These are phyloP conservation scores for Metarhizium anisopliae DNA, from an alignment of 2,329 filamentous ascomycete genomes.

Conservation along the genomic window DNA sequence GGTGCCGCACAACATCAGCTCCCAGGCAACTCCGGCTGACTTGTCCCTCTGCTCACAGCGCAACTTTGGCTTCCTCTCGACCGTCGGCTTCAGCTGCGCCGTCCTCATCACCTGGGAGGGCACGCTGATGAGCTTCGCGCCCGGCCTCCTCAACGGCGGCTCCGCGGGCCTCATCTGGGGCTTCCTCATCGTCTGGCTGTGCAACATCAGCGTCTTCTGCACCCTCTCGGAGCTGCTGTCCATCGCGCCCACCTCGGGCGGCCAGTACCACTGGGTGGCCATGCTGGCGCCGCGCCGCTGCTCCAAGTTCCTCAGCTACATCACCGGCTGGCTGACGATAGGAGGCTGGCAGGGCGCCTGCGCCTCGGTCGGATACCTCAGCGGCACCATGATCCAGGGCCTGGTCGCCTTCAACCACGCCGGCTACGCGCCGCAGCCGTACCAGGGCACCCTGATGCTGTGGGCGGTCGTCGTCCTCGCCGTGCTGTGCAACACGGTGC, in stretches of 20 bases:
- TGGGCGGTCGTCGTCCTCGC: conserved; percentile 37
- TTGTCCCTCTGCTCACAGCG: conserved; percentile 18
- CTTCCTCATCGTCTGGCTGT: conserved; percentile 37
- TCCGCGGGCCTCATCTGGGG: conserved; percentile 44
- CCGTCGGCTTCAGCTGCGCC: conserved; percentile 43
- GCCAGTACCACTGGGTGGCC: conserved; percentile 53
- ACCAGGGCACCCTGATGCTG: conserved; percentile 40
- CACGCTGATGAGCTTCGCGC: conserved; percentile 16
- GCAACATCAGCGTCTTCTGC: conserved; percentile 33
- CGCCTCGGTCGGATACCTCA: conserved; percentile 30
- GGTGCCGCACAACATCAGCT: too few relatives aligned
- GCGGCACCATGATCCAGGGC: conserved; percentile 39
- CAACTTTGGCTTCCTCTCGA: conserved; percentile 40
- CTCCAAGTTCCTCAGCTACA: conserved; percentile 46
- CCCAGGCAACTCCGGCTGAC: too few relatives aligned
- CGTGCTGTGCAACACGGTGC: conserved; percentile 40
- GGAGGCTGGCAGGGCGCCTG: conserved; percentile 32
- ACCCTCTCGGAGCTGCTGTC: conserved; percentile 32
- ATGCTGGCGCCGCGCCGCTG: conserved; percentile 37
- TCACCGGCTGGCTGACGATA: conserved; percentile 38
- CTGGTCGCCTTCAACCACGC: conserved; percentile 25
- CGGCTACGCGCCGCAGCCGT: conserved; percentile 21
- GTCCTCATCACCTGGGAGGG: conserved; percentile 46
- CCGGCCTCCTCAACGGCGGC: conserved; percentile 34
- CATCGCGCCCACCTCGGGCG: conserved; percentile 39